Evolutionary conservation across 2,329 filamentous ascomycete genomes (phyloP).

Genomic region (Botryotinia globosa): DNA sequence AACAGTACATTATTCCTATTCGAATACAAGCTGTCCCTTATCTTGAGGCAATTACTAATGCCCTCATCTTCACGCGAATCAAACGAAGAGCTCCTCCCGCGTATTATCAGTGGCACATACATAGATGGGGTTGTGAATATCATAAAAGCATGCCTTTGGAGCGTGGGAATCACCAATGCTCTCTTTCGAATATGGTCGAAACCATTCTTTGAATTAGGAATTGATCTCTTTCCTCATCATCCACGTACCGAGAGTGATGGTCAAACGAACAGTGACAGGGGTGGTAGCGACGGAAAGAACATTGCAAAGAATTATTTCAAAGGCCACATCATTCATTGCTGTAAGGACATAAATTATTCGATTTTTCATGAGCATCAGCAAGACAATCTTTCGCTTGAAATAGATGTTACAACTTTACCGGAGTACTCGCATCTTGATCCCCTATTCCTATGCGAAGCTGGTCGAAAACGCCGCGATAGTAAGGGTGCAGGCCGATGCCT

Average conservation of each 20-base stretch:
- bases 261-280: too few species aligned
- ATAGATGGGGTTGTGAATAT: rapidly evolving
- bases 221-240: not conserved
- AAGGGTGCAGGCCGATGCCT: constrained; percentile 4
- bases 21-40: not conserved
- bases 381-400: not conserved
- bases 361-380: not conserved
- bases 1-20: too few species aligned
- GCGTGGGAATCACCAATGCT: not conserved
- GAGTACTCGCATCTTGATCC: constrained; percentile 19
- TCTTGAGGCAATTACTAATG: not conserved
- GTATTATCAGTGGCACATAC: rapidly evolving
- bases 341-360: not conserved
- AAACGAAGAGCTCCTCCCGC: not conserved
- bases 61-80: too few species aligned
- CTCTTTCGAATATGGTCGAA: not conserved
- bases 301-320: not conserved
- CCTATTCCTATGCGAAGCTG: constrained; percentile 10
- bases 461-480: rapidly evolving
- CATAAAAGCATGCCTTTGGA: not conserved
- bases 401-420: not conserved
- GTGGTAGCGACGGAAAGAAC: too few species aligned
- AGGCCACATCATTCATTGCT: not conserved
- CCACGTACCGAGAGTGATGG: not conserved
- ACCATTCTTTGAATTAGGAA: rapidly evolving